phyloP scores from a whole-genome alignment of 192 early-diverging fungal species.

The Linnemannia elongata region DNA sequence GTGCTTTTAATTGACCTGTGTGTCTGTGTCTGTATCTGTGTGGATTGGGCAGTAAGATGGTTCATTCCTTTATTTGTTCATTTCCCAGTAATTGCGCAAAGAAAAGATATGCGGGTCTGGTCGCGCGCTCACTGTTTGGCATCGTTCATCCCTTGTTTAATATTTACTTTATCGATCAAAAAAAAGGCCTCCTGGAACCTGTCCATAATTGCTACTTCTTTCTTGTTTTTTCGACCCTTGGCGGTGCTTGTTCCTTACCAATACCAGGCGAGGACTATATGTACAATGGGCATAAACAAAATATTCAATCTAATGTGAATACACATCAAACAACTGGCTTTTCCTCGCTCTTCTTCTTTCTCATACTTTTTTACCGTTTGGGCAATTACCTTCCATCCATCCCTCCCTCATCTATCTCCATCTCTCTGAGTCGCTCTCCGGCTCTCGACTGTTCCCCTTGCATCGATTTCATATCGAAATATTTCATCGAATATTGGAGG shows the following conservation, averaged over 20 bases:
- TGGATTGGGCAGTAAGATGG: background rate
- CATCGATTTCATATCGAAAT: background rate
- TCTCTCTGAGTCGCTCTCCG: background rate
- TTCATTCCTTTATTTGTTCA: background rate
- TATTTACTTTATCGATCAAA: conserved; percentile 8
- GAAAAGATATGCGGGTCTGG: background rate
- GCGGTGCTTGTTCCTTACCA: background rate
- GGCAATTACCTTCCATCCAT: background rate
- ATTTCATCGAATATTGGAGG: background rate
- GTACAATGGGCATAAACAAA: background rate
- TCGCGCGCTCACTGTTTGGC: background rate
- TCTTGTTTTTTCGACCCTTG: background rate
- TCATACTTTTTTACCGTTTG: background rate
- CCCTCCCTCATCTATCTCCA: background rate
- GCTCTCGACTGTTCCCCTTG: background rate
- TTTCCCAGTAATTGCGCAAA: background rate
- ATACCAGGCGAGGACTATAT: background rate
- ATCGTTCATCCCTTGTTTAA: background rate
- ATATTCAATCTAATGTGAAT: background rate
- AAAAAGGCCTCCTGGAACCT: background rate
- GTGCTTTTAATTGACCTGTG: background rate
- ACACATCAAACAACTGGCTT: background rate
- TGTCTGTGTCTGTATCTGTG: background rate
- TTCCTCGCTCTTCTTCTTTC: background rate
- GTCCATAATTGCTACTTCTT: background rate